Conservation (phyloP, 163 green algal genomes). For the Volvox carteri region DNA sequence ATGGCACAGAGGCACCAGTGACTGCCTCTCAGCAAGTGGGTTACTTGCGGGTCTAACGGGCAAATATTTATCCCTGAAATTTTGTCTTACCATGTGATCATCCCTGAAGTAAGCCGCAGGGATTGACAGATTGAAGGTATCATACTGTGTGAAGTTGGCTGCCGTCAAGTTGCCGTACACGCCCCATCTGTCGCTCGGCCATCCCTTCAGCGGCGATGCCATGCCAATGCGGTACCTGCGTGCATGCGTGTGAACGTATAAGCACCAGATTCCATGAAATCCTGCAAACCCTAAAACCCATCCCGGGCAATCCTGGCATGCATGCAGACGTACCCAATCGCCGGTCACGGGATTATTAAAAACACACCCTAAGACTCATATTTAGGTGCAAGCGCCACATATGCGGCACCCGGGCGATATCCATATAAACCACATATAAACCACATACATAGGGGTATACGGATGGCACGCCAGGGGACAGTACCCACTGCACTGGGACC, state of each 20-base stretch:
- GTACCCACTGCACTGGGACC: too few species aligned
- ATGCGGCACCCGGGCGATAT: not conserved
- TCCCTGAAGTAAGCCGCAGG: not conserved
- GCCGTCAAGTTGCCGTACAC: constrained; percentile 11
- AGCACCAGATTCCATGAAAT: not conserved
- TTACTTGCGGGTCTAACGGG: not conserved
- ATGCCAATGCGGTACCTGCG: constrained; percentile 45
- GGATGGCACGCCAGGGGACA: not conserved
- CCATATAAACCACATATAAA: not conserved
- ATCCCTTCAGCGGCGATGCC: not conserved
- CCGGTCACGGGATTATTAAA: not conserved
- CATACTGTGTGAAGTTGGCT: not conserved
- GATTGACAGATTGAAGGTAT: not conserved
- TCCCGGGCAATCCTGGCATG: not conserved
- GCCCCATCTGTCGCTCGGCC: not conserved
- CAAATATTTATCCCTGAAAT: not conserved
- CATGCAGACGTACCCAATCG: not conserved
- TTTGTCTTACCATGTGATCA: constrained; percentile 27
- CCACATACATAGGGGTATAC: too few species aligned
- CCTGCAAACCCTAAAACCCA: too few species aligned
- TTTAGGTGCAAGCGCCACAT: not conserved
- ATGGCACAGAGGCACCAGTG: not conserved
- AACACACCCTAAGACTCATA: not conserved
- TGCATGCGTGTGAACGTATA: too few species aligned
- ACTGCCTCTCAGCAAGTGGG: not conserved